phyloP scores from a whole-genome alignment of 345 rosid species.

The Pseudoturritis turrita region DNA sequence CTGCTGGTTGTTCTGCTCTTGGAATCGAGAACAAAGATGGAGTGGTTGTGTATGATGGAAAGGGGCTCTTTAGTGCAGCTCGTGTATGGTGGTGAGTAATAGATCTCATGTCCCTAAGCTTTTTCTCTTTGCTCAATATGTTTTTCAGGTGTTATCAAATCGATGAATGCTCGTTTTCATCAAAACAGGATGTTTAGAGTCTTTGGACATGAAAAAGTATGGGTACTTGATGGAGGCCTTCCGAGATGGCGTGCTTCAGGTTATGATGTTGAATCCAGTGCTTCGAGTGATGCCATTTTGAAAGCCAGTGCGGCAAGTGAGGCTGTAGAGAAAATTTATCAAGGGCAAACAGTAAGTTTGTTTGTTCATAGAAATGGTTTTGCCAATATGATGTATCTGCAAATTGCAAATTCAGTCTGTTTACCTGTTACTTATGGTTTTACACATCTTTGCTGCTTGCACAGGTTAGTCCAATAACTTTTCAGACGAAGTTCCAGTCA shows the following conservation, averaged over 20 bases:
- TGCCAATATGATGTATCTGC: not conserved
- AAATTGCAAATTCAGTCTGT: not conserved
- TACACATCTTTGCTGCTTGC: constrained; percentile 3
- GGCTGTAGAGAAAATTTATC: constrained; percentile 91
- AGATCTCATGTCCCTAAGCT: not conserved
- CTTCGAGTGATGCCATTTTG: constrained; percentile 88
- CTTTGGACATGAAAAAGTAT: constrained; percentile 83
- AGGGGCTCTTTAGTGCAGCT: constrained; percentile 96
- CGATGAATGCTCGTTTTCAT: not conserved
- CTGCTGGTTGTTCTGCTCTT: constrained; percentile 95
- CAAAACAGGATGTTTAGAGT: constrained; percentile 86
- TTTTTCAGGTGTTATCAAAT: not conserved
- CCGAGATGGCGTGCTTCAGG: constrained; percentile 99
- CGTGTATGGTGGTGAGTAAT: constrained; percentile 98
- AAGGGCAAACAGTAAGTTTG: constrained; percentile 70
- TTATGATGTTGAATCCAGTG: constrained; percentile 96
- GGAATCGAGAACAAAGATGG: constrained; percentile 87
- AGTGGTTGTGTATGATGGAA: constrained; percentile 94
- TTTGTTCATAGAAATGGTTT: not conserved
- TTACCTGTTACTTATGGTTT: not conserved
- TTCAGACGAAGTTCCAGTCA: constrained; percentile 76
- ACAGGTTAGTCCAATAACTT: constrained; percentile 83
- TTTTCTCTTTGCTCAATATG: not conserved
- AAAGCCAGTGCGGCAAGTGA: constrained; percentile 96
- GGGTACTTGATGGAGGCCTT: constrained; percentile 97